Conservation (phyloP, 352 stramenopile species). For the Globisporangium rhizosaccharum region DNA sequence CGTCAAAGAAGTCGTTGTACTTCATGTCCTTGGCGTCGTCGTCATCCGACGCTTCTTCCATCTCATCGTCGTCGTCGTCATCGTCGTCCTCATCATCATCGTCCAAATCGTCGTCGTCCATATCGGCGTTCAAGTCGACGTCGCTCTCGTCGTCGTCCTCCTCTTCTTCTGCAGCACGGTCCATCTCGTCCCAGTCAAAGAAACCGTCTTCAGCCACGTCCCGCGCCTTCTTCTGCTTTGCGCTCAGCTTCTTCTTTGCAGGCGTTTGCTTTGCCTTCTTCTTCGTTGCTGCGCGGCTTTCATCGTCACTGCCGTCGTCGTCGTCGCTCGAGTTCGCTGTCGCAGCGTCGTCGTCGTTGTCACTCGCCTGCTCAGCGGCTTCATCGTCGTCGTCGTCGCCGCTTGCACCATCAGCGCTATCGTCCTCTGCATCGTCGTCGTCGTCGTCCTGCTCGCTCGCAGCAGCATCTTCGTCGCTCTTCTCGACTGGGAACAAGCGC, state of each 20-base stretch:
- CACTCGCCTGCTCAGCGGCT: slow-evolving; percentile 4
- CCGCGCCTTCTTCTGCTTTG: slow-evolving; percentile 50
- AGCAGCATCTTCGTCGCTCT: slow-evolving; percentile 25
- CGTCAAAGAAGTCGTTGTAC: slow-evolving; percentile 62
- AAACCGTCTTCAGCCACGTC: slow-evolving; percentile 78
- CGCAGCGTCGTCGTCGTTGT: slow-evolving; percentile 12
- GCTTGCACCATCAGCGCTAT: slow-evolving; percentile 19
- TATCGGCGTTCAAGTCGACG: slow-evolving; percentile 20
- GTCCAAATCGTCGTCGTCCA: slow-evolving; percentile 17
- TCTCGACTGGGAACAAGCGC: slow-evolving; percentile 49
- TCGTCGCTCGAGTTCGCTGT: slow-evolving; percentile 11
- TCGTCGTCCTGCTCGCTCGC: slow-evolving; percentile 13
- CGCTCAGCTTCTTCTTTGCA: slow-evolving; percentile 18
- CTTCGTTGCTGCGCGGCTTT: slow-evolving; percentile 22
- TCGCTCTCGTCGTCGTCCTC: slow-evolving; percentile 38
- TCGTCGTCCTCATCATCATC: slow-evolving; percentile 39
- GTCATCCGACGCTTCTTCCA: slow-evolving; percentile 45
- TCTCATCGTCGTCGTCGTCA: slow-evolving; percentile 40
- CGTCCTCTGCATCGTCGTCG: slow-evolving; percentile 9
- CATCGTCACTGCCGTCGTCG: slow-evolving; percentile 14
- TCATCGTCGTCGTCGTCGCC: slow-evolving; percentile 24
- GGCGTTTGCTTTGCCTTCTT: not conserved
- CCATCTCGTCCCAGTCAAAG: slow-evolving; percentile 88
- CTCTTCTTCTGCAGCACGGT: slow-evolving; percentile 74
- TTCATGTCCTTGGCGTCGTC: slow-evolving; percentile 50